These are phyloP conservation scores for Camellia lanceoleosa DNA, from an alignment of 148 eudicot genomes.

Conservation along the genomic window DNA sequence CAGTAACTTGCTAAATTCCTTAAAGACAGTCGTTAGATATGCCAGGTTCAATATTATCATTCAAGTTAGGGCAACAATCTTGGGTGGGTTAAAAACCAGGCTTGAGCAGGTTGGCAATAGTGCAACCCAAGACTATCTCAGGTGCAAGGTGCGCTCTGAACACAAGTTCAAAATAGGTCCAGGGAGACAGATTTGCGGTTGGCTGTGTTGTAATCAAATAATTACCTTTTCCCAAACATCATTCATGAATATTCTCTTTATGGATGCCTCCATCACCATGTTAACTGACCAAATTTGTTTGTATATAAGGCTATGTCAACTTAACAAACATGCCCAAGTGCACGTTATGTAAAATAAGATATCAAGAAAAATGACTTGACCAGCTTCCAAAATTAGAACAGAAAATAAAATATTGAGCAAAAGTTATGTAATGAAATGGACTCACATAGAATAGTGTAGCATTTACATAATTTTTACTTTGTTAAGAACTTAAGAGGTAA, in stretches of 20 bases:
- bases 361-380: neutral
- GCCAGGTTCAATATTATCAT: neutral
- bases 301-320: too few species aligned
- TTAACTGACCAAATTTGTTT: neutral
- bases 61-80: neutral
- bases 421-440: neutral
- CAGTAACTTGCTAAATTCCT: neutral
- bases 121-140: slow-evolving; percentile 5
- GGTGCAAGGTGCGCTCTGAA: neutral
- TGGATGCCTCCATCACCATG: neutral
- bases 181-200: neutral
- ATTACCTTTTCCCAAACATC: too few species aligned
- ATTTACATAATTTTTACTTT: neutral
- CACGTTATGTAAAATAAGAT: neutral
- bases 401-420: neutral
- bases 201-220: neutral
- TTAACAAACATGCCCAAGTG: neutral
- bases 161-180: neutral
- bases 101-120: neutral
- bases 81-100: neutral
- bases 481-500: too few species aligned
- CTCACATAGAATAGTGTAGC: neutral
- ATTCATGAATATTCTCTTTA: too few species aligned
- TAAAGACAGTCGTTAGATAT: neutral
- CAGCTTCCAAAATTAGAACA: neutral